phyloP scores from a whole-genome alignment of 805 yeast species.

The Candida ipomoeae region DNA sequence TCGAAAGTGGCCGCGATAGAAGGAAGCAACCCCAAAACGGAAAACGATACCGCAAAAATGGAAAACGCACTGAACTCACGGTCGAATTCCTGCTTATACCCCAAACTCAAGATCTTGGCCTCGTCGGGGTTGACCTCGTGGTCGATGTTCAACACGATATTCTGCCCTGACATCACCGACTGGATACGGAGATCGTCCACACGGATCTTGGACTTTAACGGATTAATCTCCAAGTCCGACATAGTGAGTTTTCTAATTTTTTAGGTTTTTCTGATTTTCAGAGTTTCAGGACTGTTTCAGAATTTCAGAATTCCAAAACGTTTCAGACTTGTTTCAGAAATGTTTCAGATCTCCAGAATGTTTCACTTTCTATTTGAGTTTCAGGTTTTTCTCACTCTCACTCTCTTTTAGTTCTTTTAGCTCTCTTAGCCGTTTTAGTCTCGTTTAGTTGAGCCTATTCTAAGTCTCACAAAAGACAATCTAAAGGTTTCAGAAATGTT shows the following conservation, averaged over 20 bases:
- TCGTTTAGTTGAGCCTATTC: not conserved
- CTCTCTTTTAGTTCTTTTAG: no score
- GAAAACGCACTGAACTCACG: slow-evolving; percentile 56
- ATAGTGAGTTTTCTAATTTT: not conserved
- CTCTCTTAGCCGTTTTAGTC: not conserved
- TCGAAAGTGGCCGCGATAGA: slow-evolving; percentile 61
- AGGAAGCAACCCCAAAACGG: slow-evolving; percentile 61
- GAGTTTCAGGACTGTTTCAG: no score
- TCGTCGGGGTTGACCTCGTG: slow-evolving; percentile 48
- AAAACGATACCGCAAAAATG: slow-evolving; percentile 58
- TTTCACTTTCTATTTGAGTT: no score
- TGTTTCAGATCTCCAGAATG: no score
- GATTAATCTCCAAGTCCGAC: slow-evolving; percentile 15
- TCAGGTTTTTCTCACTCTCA: no score
- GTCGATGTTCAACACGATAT: slow-evolving; percentile 41
- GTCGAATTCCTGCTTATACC: slow-evolving; percentile 60
- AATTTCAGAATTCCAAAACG: no score
- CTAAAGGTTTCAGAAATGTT: no score
- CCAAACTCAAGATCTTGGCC: slow-evolving; percentile 53
- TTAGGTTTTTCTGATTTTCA: no score
- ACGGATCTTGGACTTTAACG: slow-evolving; percentile 21
- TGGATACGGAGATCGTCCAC: slow-evolving; percentile 37
- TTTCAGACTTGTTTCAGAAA: no score
- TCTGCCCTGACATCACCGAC: slow-evolving; percentile 38
- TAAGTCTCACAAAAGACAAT: no score